These are phyloP conservation scores for Neonectria neomacrospora DNA, from an alignment of 2,329 filamentous ascomycete species.

Conservation along the genomic window DNA sequence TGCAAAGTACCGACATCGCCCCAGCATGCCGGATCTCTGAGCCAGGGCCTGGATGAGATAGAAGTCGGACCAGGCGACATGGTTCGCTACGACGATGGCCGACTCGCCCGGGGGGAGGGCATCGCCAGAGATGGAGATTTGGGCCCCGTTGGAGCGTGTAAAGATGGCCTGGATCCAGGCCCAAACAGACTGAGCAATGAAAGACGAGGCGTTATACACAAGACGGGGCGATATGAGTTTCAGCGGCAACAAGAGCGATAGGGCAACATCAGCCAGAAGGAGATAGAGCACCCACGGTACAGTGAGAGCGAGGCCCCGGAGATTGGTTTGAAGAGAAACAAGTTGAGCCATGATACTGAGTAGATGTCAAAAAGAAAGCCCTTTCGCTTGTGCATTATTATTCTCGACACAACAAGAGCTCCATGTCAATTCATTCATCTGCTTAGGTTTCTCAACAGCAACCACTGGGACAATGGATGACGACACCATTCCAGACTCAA, in stretches of 20 bases:
- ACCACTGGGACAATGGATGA: slow-evolving; percentile 20
- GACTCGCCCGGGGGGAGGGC: slow-evolving; percentile 63
- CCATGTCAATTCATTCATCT: neutral
- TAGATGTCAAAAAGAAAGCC: neutral
- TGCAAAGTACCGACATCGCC: slow-evolving; percentile 71
- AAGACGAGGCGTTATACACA: slow-evolving; percentile 65
- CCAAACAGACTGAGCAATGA: slow-evolving; percentile 66
- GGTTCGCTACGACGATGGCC: slow-evolving; percentile 69
- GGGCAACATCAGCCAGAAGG: slow-evolving; percentile 60
- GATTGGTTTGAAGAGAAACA: slow-evolving; percentile 45
- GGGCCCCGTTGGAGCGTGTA: slow-evolving; percentile 62
- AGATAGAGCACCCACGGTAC: slow-evolving; percentile 66
- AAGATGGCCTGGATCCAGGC: slow-evolving; percentile 68
- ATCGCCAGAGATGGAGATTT: slow-evolving; percentile 65
- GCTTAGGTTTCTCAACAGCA: slow-evolving; percentile 15
- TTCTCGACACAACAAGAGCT: neutral
- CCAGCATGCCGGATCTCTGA: slow-evolving; percentile 65
- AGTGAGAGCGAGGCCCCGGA: slow-evolving; percentile 57
- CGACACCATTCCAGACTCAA: slow-evolving; percentile 25
- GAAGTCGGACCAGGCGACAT: slow-evolving; percentile 71
- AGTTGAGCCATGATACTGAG: slow-evolving; percentile 26
- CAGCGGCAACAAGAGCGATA: slow-evolving; percentile 61
- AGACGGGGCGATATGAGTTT: slow-evolving; percentile 59
- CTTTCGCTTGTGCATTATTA: neutral
- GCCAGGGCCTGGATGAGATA: slow-evolving; percentile 72